Evolutionary conservation across 495 filamentous ascomycete species (phyloP), one percentile per base, ranked within the genome.

Genomic region (Aspergillus incahuasiensis): DNA sequence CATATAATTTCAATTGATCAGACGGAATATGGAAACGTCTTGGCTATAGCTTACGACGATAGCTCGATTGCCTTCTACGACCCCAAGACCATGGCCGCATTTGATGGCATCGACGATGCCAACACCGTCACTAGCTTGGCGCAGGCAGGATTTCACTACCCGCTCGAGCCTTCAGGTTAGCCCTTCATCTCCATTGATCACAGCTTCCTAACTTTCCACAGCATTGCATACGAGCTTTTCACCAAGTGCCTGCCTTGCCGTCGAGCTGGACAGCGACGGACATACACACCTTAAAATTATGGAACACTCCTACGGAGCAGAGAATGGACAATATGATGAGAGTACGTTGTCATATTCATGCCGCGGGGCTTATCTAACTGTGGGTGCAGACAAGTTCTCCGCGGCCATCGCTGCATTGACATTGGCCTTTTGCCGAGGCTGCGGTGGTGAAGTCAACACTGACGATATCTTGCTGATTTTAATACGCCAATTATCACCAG

Each of bases 11-110:
- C 79, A 0, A 72, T 91, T 13, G 79, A 84, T 38, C 69, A 82
- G 7, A 71, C 87, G 13, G 85, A 88, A 63, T 80, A 85, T 41
- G 83, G 84, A 38, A 88, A 80, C 48, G 74, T 86, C 8, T 57
- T 95, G 2, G 86, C 83, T 42, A 71, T 95, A 49, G 78, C 77
- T 11, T 86, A 86, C 49, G 86, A 86, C 59, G 90, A 94, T 61
- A 88, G 90, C 15, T 86, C 85, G 0, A 74, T 92, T 24, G 80
- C 90, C 48, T 89, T 91, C 65, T 84, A 89, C 45, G 85, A 94
- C 55, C 80, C 88, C 11, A 72, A 76, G 50, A 87, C 83, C 4
- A 83, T 94, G 83, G 69, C 77, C 1, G 70, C 82, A 35, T 75
- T 91, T 1, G 83, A 77, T 55, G 76, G 79, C 11, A 75, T 87